Base-by-base conservation (phyloP, 2,329 filamentous ascomycete genomes). In the Beauveria caledonica region DNA sequence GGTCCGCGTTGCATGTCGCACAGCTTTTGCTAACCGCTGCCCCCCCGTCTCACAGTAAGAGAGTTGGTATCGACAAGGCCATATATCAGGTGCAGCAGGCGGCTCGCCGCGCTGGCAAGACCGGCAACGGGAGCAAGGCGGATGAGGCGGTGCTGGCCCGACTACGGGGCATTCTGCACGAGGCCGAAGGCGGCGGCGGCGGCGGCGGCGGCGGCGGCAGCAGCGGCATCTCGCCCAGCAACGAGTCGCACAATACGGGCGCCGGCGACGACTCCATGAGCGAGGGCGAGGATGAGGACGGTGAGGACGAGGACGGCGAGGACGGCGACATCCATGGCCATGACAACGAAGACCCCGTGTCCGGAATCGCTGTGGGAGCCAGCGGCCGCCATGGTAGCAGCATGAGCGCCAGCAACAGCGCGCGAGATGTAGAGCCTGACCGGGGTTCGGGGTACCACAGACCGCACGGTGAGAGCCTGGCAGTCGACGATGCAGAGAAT, bases 31-130 rank as follows among this genome's bases (percentile, higher is more conserved):
- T 65, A 60, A 64, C n/a, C 10, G 61, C 25, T 61, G 13, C 46
- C 21, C 23, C 49, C 13, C 1, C 29, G 10, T 61, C 51, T 36
- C 64, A 90, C 63, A 90, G 87, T 71, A 91, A 91, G 72, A 83
- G 88, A 45, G 87, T 85, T 17, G 88, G 88, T 1, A 74, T 90
- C 33, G 87, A 90, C 63, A 90, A 90, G 72, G 87, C 87, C 3
- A 80, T 91, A 21, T 85, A 84, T 67, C 87, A 89, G 68, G 86
- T 91, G 62, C 86, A 90, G 67, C 85, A 90, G 70, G 88, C 86
- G 13, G 75, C 87, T 59, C 79, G 82, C 68, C 75, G 84, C 53
- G 80, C 83, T 25, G 57, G 36, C 39, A 45, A 59, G 36, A 9
- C 25, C 17, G 27, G 25, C 9, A 9, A 15, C 63, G 15, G 64